Conservation (phyloP, 2,329 filamentous ascomycete genomes). For the Aspergillus arachidicola region DNA sequence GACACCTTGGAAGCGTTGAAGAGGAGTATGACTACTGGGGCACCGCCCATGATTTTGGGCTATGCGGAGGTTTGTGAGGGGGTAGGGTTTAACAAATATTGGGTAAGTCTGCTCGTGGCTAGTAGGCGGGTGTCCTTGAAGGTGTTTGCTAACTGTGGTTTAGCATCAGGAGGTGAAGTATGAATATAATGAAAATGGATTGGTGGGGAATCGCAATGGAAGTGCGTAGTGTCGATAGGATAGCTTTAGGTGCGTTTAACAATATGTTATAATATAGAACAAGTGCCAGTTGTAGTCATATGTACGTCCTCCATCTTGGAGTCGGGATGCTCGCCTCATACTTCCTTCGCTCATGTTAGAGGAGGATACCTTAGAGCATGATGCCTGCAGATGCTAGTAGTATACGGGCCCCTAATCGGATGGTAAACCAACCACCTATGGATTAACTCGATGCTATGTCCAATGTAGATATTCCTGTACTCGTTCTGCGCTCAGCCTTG, state of each 20-base stretch:
- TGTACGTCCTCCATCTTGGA: too few species aligned
- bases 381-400: too few species aligned
- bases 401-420: too few species aligned
- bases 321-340: too few species aligned
- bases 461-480: neutral
- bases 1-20: slow-evolving; percentile 42
- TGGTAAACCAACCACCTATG: too few species aligned
- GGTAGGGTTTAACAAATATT: slow-evolving; percentile 51
- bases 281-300: too few species aligned
- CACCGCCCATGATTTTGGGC: slow-evolving; percentile 47
- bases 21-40: slow-evolving; percentile 44
- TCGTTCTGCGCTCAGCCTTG: too few species aligned
- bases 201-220: neutral
- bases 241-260: too few species aligned
- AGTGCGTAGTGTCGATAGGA: neutral
- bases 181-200: slow-evolving; percentile 19
- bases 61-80: slow-evolving; percentile 50
- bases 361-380: too few species aligned
- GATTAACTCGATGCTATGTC: neutral
- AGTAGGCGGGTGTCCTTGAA: neutral
- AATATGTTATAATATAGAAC: too few species aligned
- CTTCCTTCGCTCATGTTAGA: too few species aligned
- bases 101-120: slow-evolving; percentile 25
- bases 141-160: slow-evolving; percentile 22
- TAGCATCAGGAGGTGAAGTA: slow-evolving; percentile 27